These are phyloP conservation scores for Terana coerulea DNA, from an alignment of 768 basidiomycete genomes.

Conservation along the genomic window DNA sequence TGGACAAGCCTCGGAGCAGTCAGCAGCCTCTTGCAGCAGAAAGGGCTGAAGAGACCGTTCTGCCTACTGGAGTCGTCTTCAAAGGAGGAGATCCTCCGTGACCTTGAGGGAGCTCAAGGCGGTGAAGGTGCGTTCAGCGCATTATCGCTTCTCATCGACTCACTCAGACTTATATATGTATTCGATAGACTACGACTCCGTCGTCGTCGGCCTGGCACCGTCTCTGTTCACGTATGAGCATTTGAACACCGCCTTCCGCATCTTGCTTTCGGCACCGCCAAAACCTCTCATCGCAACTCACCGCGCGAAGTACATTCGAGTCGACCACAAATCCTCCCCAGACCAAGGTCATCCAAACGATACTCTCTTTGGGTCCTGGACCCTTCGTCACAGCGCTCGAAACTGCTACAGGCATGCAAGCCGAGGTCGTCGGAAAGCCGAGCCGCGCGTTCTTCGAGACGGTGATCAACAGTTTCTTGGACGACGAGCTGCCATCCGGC, in stretches of 20 bases:
- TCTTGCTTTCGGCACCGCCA: slow-evolving; percentile 33
- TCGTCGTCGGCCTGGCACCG: slow-evolving; percentile 37
- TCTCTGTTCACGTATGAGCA: slow-evolving; percentile 30
- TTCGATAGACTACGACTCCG: slow-evolving; percentile 27
- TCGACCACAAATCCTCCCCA: slow-evolving; percentile 20
- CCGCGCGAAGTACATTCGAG: slow-evolving; percentile 46
- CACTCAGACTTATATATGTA: neutral
- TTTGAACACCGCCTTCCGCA: slow-evolving; percentile 64
- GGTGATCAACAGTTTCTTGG: slow-evolving; percentile 43
- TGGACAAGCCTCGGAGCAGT: slow-evolving; percentile 67
- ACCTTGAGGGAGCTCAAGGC: neutral
- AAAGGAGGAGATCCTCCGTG: slow-evolving; percentile 35
- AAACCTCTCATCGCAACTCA: slow-evolving; percentile 56
- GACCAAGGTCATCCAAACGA: slow-evolving; percentile 25
- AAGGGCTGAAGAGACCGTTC: slow-evolving; percentile 47
- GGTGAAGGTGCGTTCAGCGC: neutral
- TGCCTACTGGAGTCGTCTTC: slow-evolving; percentile 53
- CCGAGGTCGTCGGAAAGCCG: slow-evolving; percentile 65
- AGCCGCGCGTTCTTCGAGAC: slow-evolving; percentile 53
- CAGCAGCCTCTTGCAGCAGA: slow-evolving; percentile 37
- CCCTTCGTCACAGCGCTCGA: slow-evolving; percentile 68
- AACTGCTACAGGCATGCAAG: slow-evolving; percentile 41
- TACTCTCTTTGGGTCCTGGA: slow-evolving; percentile 63
- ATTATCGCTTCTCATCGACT: neutral
- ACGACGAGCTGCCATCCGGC: slow-evolving; percentile 12